Evolutionary conservation across 306 rosid genomes (phyloP).

Genomic region (Prunus davidiana): DNA sequence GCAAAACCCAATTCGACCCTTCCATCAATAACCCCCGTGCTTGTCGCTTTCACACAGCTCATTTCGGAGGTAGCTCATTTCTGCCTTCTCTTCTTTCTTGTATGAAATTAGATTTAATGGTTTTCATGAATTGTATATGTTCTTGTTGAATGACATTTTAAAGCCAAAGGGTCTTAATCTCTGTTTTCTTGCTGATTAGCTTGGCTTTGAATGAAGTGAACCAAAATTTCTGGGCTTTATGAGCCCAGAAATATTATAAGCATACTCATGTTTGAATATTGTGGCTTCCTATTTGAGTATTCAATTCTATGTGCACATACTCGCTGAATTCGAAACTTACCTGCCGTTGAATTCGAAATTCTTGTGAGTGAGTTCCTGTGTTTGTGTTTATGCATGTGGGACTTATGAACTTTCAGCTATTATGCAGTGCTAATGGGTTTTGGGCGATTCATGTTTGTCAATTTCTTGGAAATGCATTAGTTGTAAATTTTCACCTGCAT

Average conservation of each 20-base stretch:
- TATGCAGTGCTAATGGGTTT: not conserved
- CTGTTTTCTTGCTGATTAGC: not conserved
- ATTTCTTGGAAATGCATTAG: not conserved
- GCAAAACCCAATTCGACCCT: slow-evolving; percentile 80
- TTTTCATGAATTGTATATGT: not conserved
- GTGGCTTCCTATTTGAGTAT: not conserved
- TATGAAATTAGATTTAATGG: not conserved
- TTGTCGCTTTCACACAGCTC: slow-evolving; percentile 88
- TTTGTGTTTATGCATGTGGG: not conserved
- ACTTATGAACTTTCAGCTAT: not conserved
- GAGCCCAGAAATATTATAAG: not conserved
- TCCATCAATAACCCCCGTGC: slow-evolving; percentile 68
- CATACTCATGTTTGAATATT: no score
- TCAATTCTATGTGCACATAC: not conserved
- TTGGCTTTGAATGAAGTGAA: not conserved
- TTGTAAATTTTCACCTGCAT: no score
- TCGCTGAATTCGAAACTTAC: not conserved
- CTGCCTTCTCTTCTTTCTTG: not conserved
- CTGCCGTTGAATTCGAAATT: no score
- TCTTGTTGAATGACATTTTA: not conserved
- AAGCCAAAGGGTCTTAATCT: not conserved
- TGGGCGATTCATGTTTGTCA: not conserved
- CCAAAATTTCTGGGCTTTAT: not conserved
- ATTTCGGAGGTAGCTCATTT: slow-evolving; percentile 66
- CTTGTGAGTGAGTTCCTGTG: not conserved